phyloP scores from a whole-genome alignment of 2,329 filamentous ascomycete species.

The Biscogniauxia marginata region DNA sequence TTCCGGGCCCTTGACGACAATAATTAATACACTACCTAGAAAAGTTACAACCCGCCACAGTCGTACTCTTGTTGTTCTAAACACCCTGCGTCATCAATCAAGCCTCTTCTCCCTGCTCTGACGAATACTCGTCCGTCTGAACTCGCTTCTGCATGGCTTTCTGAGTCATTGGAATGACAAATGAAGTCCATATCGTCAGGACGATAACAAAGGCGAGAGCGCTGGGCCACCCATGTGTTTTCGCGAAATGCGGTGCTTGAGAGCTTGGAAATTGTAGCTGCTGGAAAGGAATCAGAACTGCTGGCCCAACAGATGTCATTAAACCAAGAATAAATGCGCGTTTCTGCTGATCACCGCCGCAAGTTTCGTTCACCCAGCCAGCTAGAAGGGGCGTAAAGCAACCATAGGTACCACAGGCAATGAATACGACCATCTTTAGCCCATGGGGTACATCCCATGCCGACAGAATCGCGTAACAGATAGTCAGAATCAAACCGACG shows the following conservation, averaged over 20 bases:
- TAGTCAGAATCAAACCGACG: conserved; percentile 35
- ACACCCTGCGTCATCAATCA: neutral
- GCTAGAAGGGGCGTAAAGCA: conserved; percentile 42
- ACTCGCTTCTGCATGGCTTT: conserved; percentile 19
- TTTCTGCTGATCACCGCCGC: conserved; percentile 43
- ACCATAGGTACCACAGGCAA: conserved; percentile 40
- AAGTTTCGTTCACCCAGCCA: conserved; percentile 41
- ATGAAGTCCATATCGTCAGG: conserved; percentile 13
- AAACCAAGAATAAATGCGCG: conserved; percentile 40
- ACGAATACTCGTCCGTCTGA: conserved; percentile 6
- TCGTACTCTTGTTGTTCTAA: neutral
- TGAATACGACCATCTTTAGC: conserved; percentile 39
- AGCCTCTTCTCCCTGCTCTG: conserved; percentile 1
- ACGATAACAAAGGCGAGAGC: conserved; percentile 13
- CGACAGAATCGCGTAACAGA: conserved; percentile 37
- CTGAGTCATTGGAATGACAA: conserved; percentile 11
- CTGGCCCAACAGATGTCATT: conserved; percentile 38
- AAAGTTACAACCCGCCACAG: neutral
- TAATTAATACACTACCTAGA: neutral
- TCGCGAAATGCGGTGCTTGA: conserved; percentile 34
- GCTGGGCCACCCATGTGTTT: conserved; percentile 36
- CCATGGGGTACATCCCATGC: conserved; percentile 38
- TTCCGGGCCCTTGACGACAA: neutral
- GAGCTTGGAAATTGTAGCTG: conserved; percentile 38
- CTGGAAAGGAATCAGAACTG: conserved; percentile 40